These are phyloP conservation scores for Xylaria scruposa DNA, from an alignment of 495 filamentous ascomycete species.

Conservation along the genomic window DNA sequence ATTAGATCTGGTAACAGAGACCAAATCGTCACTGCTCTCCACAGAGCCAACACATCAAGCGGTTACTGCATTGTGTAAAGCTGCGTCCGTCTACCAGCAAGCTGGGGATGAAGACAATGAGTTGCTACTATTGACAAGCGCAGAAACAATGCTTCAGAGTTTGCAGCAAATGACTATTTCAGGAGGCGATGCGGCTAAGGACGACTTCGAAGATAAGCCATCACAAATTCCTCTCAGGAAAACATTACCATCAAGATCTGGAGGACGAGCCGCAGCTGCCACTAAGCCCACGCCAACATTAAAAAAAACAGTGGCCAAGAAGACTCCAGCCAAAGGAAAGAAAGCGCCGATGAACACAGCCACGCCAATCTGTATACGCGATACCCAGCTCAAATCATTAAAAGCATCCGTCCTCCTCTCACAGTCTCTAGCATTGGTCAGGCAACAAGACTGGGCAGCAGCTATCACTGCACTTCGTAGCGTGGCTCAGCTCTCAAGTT, in stretches of 20 bases:
- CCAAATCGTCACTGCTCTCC: constrained; percentile 48
- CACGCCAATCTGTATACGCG: constrained; percentile 45
- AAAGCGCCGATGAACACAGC: constrained; percentile 31
- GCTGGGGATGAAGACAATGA: constrained; percentile 48
- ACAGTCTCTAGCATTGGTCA: constrained; percentile 64
- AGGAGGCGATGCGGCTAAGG: constrained; percentile 1
- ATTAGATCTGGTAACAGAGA: constrained; percentile 62
- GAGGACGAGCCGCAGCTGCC: constrained; percentile 30
- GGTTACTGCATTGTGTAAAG: constrained; percentile 50
- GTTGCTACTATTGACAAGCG: constrained; percentile 44
- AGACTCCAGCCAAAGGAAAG: constrained; percentile 31
- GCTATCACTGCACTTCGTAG: constrained; percentile 60
- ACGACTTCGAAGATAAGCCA: constrained; percentile 56
- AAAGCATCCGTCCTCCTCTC: constrained; percentile 68
- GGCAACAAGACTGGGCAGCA: constrained; percentile 60
- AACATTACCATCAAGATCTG: constrained; percentile 39
- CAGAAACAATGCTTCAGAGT: constrained; percentile 45
- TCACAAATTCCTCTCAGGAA: constrained; percentile 49
- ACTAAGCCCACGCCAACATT: constrained; percentile 35
- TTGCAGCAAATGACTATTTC: constrained; percentile 29
- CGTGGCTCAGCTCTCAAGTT: constrained; percentile 49
- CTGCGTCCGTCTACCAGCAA: constrained; percentile 52
- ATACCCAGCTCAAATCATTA: constrained; percentile 63
- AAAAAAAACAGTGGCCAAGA: constrained; percentile 37
- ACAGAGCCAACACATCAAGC: constrained; percentile 55